phyloP scores from a whole-genome alignment of 208 protist genomes.

The Wallacemonas sp. region DNA sequence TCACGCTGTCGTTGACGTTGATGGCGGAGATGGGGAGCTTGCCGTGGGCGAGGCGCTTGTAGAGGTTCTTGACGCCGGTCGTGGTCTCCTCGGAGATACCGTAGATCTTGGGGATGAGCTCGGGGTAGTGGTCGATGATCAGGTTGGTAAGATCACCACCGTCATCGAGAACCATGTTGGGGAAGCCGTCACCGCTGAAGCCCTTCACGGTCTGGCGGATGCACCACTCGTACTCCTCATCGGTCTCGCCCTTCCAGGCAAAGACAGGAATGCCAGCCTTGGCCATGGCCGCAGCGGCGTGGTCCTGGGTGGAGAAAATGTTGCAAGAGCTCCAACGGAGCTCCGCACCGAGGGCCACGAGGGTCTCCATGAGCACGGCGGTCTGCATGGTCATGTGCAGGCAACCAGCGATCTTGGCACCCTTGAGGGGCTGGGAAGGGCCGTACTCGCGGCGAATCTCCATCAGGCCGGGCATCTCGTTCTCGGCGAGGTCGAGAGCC shows the following conservation, averaged over 20 bases:
- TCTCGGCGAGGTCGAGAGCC: conserved; percentile 97
- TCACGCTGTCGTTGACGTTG: conserved; percentile 99
- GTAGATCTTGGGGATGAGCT: conserved; percentile 93
- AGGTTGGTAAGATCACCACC: conserved; percentile 99
- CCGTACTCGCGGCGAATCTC: conserved; percentile 92
- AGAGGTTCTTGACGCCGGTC: conserved; percentile 99
- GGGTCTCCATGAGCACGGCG: conserved; percentile 99
- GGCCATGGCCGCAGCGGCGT: conserved; percentile 85
- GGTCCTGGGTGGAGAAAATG: conserved; percentile 99
- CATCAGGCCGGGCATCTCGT: conserved; percentile 99
- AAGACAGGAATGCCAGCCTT: conserved; percentile 96
- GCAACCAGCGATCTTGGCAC: conserved; percentile 97
- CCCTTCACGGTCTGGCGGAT: conserved; percentile 94
- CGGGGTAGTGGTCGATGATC: conserved; percentile 93
- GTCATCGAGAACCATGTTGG: conserved; percentile 99
- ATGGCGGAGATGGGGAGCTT: conserved; percentile 98
- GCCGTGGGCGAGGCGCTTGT: conserved; percentile 95
- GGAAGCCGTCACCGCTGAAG: conserved; percentile 84
- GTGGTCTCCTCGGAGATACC: conserved; percentile 99
- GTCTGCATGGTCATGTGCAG: conserved; percentile 99
- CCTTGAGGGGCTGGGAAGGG: conserved; percentile 93
- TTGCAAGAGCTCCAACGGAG: conserved; percentile 98
- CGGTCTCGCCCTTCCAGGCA: conserved; percentile 99
- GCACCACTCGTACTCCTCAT: conserved; percentile 99
- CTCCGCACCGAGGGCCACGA: conserved; percentile 97